phyloP scores from a whole-genome alignment of 2,329 filamentous ascomycete genomes.

The Hymenoscyphus fructigenus region DNA sequence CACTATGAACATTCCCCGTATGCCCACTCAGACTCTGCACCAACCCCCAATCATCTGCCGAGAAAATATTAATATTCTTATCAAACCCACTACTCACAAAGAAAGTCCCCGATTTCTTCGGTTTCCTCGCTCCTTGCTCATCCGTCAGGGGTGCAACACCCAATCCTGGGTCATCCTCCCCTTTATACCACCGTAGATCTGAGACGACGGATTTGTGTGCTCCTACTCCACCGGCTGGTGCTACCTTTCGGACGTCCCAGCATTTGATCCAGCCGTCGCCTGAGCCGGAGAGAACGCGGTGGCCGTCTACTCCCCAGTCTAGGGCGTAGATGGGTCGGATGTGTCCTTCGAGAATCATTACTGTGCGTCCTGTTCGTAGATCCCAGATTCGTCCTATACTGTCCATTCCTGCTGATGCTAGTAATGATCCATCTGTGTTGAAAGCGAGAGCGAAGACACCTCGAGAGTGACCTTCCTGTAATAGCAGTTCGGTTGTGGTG shows the following conservation, averaged over 20 bases:
- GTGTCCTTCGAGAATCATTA: slow-evolving; percentile 87
- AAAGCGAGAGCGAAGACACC: slow-evolving; percentile 91
- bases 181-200: slow-evolving; percentile 92
- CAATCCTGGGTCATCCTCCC: slow-evolving; percentile 69
- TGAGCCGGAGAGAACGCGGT: slow-evolving; percentile 89
- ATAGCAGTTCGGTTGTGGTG: slow-evolving; percentile 76
- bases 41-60: slow-evolving; percentile 91
- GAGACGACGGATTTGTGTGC: slow-evolving; percentile 90
- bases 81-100: slow-evolving; percentile 91
- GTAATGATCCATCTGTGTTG: slow-evolving; percentile 84
- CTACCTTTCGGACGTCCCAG: slow-evolving; percentile 92
- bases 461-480: slow-evolving; percentile 92
- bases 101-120: slow-evolving; percentile 88
- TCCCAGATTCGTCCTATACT: slow-evolving; percentile 97
- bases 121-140: slow-evolving; percentile 64
- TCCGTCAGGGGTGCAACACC: slow-evolving; percentile 60
- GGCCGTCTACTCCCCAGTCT: slow-evolving; percentile 89
- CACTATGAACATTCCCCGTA: slow-evolving; percentile 86
- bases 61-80: slow-evolving; percentile 92
- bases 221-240: slow-evolving; percentile 79
- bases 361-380: slow-evolving; percentile 83
- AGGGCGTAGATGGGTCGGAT: slow-evolving; percentile 92
- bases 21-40: slow-evolving; percentile 87
- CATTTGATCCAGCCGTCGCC: slow-evolving; percentile 96
- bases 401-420: slow-evolving; percentile 91